These are phyloP conservation scores for Chalciporus chontae DNA, from an alignment of 768 basidiomycete genomes.

Conservation along the genomic window DNA sequence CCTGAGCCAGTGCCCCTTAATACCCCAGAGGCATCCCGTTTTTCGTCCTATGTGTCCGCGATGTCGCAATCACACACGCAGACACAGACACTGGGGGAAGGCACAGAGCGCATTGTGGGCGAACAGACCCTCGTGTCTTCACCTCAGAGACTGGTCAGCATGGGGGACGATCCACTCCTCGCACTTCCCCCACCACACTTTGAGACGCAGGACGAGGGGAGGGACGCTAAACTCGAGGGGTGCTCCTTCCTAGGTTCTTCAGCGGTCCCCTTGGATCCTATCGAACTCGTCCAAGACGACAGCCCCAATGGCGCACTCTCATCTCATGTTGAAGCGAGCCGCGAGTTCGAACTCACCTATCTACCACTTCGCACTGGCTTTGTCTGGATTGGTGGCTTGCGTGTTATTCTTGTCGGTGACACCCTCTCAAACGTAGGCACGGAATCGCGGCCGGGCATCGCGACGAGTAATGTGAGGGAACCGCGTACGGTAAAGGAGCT, in stretches of 20 bases:
- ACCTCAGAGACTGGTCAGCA: slow-evolving; percentile 9
- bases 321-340: slow-evolving; percentile 38
- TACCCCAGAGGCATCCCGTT: background rate
- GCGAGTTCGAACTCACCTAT: slow-evolving; percentile 64
- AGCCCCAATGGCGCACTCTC: slow-evolving; percentile 5
- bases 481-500: slow-evolving; percentile 64
- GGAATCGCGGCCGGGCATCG: slow-evolving; percentile 6
- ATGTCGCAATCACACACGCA: slow-evolving; percentile 4
- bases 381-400: slow-evolving; percentile 61
- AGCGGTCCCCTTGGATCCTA: slow-evolving; percentile 40
- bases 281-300: slow-evolving; percentile 32
- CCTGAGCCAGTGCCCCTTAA: slow-evolving; percentile 6
- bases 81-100: background rate
- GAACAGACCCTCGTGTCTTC: slow-evolving; percentile 15
- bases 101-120: background rate
- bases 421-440: slow-evolving; percentile 37
- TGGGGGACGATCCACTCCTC: slow-evolving; percentile 7
- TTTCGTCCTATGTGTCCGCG: slow-evolving; percentile 8
- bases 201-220: slow-evolving; percentile 37
- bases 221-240: slow-evolving; percentile 26
- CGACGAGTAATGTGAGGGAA: slow-evolving; percentile 27
- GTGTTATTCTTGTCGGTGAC: slow-evolving; percentile 65
- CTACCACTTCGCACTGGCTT: slow-evolving; percentile 59
- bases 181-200: slow-evolving; percentile 48
- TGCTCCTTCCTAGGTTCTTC: slow-evolving; percentile 52